Evolutionary conservation across 1,284 basidiomycete genomes (phyloP).

Genomic region (Mycena sp.): DNA sequence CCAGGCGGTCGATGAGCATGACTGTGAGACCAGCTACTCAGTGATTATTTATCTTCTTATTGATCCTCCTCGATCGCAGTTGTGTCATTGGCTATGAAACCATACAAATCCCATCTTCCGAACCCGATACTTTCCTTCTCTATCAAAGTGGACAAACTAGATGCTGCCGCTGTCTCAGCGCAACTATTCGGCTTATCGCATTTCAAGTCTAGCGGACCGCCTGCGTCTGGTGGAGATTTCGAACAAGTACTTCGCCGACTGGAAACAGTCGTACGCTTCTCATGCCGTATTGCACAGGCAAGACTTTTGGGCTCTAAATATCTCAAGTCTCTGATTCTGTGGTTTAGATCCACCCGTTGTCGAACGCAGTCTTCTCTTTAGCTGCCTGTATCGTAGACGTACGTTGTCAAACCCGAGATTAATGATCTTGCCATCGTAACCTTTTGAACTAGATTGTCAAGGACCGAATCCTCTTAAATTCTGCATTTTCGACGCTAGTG

Average conservation of each 20-base stretch:
- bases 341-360: conserved; percentile 3
- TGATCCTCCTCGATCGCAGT: no score
- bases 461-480: not conserved
- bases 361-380: not conserved
- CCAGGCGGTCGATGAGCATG: no score
- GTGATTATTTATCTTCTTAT: not conserved
- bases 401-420: not conserved
- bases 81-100: not conserved
- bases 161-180: not conserved
- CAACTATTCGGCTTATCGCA: not conserved
- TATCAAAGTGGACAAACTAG: not conserved
- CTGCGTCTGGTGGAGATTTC: not conserved
- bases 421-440: not conserved
- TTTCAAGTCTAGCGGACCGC: not conserved
- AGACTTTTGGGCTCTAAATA: not conserved
- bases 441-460: not conserved
- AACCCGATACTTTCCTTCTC: not conserved
- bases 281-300: not conserved
- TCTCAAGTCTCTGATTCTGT: not conserved
- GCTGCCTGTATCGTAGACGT: not conserved
- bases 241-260: conserved; percentile 3
- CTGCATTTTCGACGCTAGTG: not conserved
- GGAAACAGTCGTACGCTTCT: not conserved
- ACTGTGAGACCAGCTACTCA: not conserved
- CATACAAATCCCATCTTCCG: not conserved